A percentile compares a stretch with the other conserved stretches of the same genome.
Conservation (phyloP, 768 basidiomycete genomes). For the Coprinellus aureogranulatus region DNA sequence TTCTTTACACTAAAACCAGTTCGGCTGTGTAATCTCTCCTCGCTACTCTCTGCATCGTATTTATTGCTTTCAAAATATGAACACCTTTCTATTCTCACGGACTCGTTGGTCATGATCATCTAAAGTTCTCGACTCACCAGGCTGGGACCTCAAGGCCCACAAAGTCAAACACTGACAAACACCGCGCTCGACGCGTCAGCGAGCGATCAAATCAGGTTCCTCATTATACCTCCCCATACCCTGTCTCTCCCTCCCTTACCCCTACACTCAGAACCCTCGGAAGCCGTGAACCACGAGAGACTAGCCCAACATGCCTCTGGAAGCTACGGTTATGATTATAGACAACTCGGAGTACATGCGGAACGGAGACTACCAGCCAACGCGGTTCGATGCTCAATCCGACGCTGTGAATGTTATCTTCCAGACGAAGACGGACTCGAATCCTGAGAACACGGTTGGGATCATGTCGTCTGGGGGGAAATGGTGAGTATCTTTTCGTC, state of each 20-base stretch:
- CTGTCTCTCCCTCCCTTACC: constrained; percentile 3
- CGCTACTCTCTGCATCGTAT: too few species aligned
- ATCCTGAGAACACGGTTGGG: constrained; percentile 97
- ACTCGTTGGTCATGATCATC: too few species aligned
- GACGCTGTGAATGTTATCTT: constrained; percentile 91
- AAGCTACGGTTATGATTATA: constrained; percentile 96
- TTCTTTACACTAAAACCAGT: too few species aligned
- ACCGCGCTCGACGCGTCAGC: constrained; percentile 36
- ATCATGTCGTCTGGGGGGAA: constrained; percentile 98
- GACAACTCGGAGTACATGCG: constrained; percentile 99
- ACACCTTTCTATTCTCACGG: too few species aligned
- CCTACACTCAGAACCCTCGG: background rate
- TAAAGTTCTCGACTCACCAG: background rate
- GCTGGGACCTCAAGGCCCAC: background rate
- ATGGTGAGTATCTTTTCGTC: constrained; percentile 52
- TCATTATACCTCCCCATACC: constrained; percentile 1
- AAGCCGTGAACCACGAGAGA: background rate
- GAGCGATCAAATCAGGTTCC: constrained; percentile 6
- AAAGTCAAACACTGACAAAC: constrained; percentile 9
- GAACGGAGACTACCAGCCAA: constrained; percentile 87
- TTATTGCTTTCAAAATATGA: too few species aligned
- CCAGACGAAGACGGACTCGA: constrained; percentile 89
- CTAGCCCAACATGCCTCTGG: constrained; percentile 75
- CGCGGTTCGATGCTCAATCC: constrained; percentile 85
- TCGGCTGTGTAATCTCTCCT: too few species aligned